Conservation (phyloP, 805 yeast species). For the Metschnikowia kofuensis region DNA sequence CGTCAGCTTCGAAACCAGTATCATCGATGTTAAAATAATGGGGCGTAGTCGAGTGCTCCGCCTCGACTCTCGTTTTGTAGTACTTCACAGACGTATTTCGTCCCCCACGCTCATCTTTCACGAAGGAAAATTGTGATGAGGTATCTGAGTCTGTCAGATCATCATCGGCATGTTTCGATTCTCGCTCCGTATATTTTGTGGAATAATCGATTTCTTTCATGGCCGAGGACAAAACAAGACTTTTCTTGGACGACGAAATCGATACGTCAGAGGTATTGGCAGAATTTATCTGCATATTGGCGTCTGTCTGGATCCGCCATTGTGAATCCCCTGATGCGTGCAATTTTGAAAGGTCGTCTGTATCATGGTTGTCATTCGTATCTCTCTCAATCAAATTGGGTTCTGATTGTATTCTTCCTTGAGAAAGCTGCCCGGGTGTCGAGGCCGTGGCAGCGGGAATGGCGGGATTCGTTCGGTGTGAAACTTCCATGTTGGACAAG, state of each 20-base stretch:
- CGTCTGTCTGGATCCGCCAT: not conserved
- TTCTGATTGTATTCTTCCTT: no score
- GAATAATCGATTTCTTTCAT: not conserved
- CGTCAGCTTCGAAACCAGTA: slow-evolving; percentile 29
- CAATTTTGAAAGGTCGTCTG: not conserved
- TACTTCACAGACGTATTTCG: slow-evolving; percentile 54
- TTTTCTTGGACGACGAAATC: slow-evolving; percentile 1
- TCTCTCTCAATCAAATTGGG: no score
- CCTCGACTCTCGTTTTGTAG: slow-evolving; percentile 34
- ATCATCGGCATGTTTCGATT: slow-evolving; percentile 11
- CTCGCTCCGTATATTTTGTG: not conserved
- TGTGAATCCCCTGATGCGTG: not conserved
- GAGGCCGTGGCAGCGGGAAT: no score
- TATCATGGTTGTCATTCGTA: no score
- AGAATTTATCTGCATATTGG: not conserved
- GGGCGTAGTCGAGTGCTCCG: not conserved
- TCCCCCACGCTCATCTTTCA: slow-evolving; percentile 42
- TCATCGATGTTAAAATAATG: slow-evolving; percentile 29
- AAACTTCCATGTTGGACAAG: no score
- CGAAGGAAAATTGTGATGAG: slow-evolving; percentile 49
- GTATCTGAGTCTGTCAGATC: slow-evolving; percentile 16
- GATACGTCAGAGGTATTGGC: slow-evolving; percentile 1
- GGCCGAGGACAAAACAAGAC: not conserved
- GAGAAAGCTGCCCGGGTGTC: no score
- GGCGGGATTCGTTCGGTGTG: no score